phyloP scores from a whole-genome alignment of 345 rosid species.

The Citropsis articulata region DNA sequence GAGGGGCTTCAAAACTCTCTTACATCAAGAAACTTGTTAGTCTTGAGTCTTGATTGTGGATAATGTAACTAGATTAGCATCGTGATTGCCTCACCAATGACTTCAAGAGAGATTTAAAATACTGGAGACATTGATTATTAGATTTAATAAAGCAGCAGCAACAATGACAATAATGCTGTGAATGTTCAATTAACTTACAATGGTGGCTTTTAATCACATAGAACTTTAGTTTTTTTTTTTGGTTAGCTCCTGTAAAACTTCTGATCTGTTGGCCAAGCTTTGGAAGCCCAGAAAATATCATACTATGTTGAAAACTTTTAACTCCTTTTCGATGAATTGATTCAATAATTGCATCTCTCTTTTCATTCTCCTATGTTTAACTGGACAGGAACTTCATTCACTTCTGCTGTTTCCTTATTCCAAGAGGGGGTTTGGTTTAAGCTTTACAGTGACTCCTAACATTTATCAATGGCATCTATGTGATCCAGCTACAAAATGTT shows the following conservation, averaged over 20 bases:
- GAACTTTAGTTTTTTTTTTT: background rate
- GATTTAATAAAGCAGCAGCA: background rate
- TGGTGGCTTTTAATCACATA: background rate
- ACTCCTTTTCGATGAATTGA: background rate
- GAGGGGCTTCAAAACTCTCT: background rate
- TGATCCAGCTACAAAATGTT: conserved; percentile 42
- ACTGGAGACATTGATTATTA: background rate
- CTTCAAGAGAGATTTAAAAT: background rate
- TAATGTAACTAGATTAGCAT: background rate
- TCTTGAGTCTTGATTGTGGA: background rate
- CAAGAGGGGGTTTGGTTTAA: background rate
- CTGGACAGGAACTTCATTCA: background rate
- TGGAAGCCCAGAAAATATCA: background rate
- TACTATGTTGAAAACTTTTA: background rate
- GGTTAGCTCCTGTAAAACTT: background rate
- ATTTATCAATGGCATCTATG: conserved; percentile 19
- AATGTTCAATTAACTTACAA: background rate
- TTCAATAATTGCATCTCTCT: background rate
- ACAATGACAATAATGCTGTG: background rate
- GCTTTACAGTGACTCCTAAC: background rate
- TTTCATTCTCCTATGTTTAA: background rate
- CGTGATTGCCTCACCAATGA: background rate
- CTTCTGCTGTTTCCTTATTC: background rate
- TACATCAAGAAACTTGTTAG: background rate
- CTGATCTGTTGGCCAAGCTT: background rate